Conservation (phyloP, 2,329 filamentous ascomycete genomes). For the Fusarium sp. region DNA sequence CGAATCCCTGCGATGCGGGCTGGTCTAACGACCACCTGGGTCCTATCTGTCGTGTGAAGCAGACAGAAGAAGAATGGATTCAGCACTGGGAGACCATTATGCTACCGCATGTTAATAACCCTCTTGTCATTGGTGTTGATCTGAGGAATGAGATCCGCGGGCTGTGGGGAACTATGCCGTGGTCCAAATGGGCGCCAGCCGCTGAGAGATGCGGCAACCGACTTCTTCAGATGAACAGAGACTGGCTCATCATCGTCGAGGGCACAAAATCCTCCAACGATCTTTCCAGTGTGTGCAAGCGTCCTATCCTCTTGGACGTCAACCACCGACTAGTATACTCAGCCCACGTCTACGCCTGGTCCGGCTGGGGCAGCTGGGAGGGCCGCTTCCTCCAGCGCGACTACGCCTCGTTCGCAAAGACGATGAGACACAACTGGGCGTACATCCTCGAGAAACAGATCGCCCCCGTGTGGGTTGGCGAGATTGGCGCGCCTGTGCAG, state of each 20-base stretch:
- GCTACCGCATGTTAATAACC: slow-evolving; percentile 68
- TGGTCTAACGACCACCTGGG: slow-evolving; percentile 76
- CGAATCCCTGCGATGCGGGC: slow-evolving; percentile 74
- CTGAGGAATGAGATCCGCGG: slow-evolving; percentile 78
- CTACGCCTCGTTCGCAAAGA: slow-evolving; percentile 71
- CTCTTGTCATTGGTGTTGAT: slow-evolving; percentile 74
- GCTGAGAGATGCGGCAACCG: slow-evolving; percentile 74
- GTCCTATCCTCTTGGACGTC: slow-evolving; percentile 70
- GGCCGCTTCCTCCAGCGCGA: slow-evolving; percentile 71
- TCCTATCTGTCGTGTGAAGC: slow-evolving; percentile 69
- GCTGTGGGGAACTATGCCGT: slow-evolving; percentile 77
- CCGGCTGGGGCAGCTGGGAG: slow-evolving; percentile 73
- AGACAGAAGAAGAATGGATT: slow-evolving; percentile 76
- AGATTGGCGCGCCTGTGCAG: slow-evolving; percentile 70
- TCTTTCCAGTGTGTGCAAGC: slow-evolving; percentile 65
- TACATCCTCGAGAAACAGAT: slow-evolving; percentile 65
- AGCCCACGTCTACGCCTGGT: slow-evolving; percentile 77
- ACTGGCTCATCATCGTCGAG: slow-evolving; percentile 77
- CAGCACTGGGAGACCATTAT: slow-evolving; percentile 75
- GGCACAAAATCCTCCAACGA: slow-evolving; percentile 77
- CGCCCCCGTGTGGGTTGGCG: slow-evolving; percentile 75
- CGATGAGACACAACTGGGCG: slow-evolving; percentile 76
- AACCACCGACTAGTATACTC: slow-evolving; percentile 73
- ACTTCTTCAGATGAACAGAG: slow-evolving; percentile 68
- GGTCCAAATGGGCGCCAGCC: slow-evolving; percentile 73